phyloP scores from a whole-genome alignment of 257 asterid species.

The Salvia splendens region DNA sequence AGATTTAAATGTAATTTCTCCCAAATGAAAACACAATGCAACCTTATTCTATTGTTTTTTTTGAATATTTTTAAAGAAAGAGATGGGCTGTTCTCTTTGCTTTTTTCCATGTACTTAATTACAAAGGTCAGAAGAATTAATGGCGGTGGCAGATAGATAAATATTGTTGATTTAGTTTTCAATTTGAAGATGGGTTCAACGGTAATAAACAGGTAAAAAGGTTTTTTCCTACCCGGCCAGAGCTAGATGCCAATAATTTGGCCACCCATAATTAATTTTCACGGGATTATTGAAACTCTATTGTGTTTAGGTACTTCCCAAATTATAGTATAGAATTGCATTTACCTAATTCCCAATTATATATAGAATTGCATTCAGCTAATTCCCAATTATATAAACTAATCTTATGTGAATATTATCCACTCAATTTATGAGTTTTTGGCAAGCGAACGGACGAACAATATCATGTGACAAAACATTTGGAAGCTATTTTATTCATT shows the following conservation, averaged over 20 bases:
- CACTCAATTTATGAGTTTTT: no score
- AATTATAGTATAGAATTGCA: no score
- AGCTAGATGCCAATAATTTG: background rate
- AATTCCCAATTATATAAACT: no score
- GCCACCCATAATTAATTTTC: background rate
- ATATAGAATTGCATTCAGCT: no score
- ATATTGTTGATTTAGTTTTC: background rate
- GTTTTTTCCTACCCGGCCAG: background rate
- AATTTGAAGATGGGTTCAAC: constrained; percentile 9
- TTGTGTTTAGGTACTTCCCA: no score
- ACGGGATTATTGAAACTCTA: no score
- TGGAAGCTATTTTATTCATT: no score
- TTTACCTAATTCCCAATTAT: no score
- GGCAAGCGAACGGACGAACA: no score
- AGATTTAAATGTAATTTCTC: background rate
- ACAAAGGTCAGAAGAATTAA: background rate
- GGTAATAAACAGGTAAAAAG: background rate
- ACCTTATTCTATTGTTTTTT: background rate
- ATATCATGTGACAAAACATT: no score
- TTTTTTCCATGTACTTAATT: background rate
- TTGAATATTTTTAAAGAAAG: background rate
- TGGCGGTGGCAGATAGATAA: constrained; percentile 2
- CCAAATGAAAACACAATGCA: no score
- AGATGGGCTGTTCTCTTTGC: background rate
- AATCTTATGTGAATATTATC: no score